Percentiles rank a stretch among this genome's conserved stretches.
Conservation (phyloP, 1,139 yeast species). For the Diutina rugosa region DNA sequence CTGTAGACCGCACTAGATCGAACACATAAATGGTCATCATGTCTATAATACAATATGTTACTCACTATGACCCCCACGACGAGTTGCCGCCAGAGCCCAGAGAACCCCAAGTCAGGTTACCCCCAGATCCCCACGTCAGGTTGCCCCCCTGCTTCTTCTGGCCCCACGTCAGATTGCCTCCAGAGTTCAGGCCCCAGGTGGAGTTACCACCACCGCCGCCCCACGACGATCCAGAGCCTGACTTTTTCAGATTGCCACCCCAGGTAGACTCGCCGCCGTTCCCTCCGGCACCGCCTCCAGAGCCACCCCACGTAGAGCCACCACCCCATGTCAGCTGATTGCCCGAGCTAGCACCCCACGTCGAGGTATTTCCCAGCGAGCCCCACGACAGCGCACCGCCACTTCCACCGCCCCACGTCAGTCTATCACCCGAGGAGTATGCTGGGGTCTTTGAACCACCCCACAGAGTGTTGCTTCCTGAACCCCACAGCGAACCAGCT, state of each 20-base stretch:
- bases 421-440: constrained; percentile 10
- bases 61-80: constrained; percentile 11
- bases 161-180: constrained; percentile 30
- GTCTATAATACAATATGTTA: neutral
- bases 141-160: neutral
- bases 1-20: constrained; percentile 5
- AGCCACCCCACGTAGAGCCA: constrained; percentile 4
- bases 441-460: constrained; percentile 8
- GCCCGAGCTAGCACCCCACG: constrained; percentile 17
- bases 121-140: constrained; percentile 6
- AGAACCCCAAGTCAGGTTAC: constrained; percentile 19
- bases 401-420: constrained; percentile 18
- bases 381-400: constrained; percentile 8
- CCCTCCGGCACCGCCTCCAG: neutral
- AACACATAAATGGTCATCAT: neutral
- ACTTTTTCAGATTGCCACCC: constrained; percentile 6
- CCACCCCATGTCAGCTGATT: constrained; percentile 20
- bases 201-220: constrained; percentile 15
- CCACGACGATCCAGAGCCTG: constrained; percentile 14
- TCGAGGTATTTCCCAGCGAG: constrained; percentile 11
- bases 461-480: constrained; percentile 21
- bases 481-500: constrained; percentile 19
- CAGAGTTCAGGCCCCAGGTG: constrained; percentile 6
- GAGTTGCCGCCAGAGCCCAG: constrained; percentile 15
- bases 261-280: constrained; percentile 9